Percentiles rank a stretch among this genome's conserved stretches.
phyloP scores from a whole-genome alignment of 129 eudicot genomes.

The Tagetes patula region DNA sequence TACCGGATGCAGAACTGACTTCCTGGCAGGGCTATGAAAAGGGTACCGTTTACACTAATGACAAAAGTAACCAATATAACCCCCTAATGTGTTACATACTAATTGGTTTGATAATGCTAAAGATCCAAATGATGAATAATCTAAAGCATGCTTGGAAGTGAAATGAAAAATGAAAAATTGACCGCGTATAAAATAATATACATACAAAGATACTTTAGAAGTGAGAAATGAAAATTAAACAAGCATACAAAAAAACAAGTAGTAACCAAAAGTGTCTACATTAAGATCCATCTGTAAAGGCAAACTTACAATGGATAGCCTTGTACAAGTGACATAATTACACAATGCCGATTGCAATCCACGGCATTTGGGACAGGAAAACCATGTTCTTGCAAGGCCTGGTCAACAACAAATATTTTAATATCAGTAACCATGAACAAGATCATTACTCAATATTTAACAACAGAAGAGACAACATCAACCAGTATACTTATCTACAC shows the following conservation, averaged over 20 bases:
- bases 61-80: no score
- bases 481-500: neutral
- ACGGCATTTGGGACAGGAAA: constrained; percentile 95
- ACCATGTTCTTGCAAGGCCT: constrained; percentile 94
- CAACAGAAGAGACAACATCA: neutral
- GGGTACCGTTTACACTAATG: no score
- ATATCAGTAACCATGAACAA: neutral
- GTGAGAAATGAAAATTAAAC: neutral
- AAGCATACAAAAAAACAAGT: neutral
- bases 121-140: no score
- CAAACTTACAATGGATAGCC: constrained; percentile 92
- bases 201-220: neutral
- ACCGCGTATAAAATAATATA: neutral
- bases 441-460: constrained; percentile 3
- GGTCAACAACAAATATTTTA: constrained; percentile 1
- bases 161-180: neutral
- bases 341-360: constrained; percentile 97
- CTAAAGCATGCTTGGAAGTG: neutral
- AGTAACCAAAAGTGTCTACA: constrained; percentile 10
- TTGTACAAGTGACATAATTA: constrained; percentile 86
- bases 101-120: no score
- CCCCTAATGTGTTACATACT: no score
- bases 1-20: no score
- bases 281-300: neutral
- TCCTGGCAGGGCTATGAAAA: no score